Evolutionary conservation across 768 basidiomycete genomes (phyloP).

Genomic region (Coprinopsis cinerea): DNA sequence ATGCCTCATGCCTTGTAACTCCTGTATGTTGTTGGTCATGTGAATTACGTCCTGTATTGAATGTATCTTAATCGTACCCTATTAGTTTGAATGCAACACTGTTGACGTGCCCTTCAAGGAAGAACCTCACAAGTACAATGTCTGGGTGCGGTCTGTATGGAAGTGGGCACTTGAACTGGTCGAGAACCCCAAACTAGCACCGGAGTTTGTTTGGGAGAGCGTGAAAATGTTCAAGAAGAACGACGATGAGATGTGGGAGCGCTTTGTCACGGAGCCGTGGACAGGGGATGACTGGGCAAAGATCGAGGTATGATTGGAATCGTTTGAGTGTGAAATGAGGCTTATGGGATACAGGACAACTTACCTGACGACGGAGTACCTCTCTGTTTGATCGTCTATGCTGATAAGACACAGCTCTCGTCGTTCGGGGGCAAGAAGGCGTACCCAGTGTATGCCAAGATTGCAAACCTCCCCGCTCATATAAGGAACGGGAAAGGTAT

Average conservation of each 20-base stretch:
- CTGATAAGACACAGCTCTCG: slow-evolving; percentile 33
- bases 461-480: slow-evolving; percentile 24
- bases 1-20: neutral
- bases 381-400: slow-evolving; percentile 29
- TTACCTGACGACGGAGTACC: slow-evolving; percentile 20
- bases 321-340: neutral
- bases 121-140: neutral
- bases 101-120: neutral
- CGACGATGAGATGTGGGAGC: slow-evolving; percentile 4
- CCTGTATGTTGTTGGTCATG: slow-evolving; percentile 4
- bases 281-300: slow-evolving; percentile 8
- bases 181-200: neutral
- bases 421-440: slow-evolving; percentile 29
- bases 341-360: neutral
- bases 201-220: slow-evolving; percentile 2
- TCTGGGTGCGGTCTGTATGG: neutral
- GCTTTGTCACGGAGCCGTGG: slow-evolving; percentile 15
- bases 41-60: neutral
- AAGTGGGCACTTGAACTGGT: slow-evolving; percentile 5
- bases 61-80: neutral
- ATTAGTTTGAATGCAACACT: neutral
- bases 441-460: slow-evolving; percentile 28
- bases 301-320: slow-evolving; percentile 10
- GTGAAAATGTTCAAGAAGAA: neutral
- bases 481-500: slow-evolving; percentile 4